Percentiles rank a stretch among this genome's conserved stretches.
Conservation (phyloP, 2,329 filamentous ascomycete species). For the Cercospora sp. region DNA sequence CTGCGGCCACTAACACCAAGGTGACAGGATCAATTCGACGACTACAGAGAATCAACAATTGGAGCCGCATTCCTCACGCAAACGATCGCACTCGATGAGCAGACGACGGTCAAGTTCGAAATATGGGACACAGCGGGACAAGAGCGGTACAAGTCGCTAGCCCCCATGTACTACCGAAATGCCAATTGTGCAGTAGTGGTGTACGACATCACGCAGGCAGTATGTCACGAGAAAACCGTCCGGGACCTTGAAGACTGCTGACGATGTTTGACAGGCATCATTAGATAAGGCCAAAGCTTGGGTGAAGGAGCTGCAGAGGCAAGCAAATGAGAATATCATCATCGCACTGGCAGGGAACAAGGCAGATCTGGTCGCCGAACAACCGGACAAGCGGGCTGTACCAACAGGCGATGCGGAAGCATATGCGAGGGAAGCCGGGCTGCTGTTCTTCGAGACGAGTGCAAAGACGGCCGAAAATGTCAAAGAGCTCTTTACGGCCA, state of each 20-base stretch:
- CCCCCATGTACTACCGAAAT: conserved; percentile 99
- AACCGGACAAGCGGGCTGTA: conserved; percentile 94
- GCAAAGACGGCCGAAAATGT: conserved; percentile 98
- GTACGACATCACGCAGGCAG: conserved; percentile 98
- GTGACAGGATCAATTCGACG: conserved; percentile 92
- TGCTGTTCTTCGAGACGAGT: conserved; percentile 98
- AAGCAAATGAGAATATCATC: conserved; percentile 99
- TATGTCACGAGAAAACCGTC: conserved; percentile 47
- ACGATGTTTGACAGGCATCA: conserved; percentile 65
- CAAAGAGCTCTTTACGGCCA: conserved; percentile 90
- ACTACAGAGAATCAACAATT: conserved; percentile 96
- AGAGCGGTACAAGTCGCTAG: conserved; percentile 97
- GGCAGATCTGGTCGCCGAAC: conserved; percentile 89
- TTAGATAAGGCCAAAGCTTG: conserved; percentile 98
- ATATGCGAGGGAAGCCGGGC: conserved; percentile 87
- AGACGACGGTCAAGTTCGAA: conserved; percentile 98
- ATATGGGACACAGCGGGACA: conserved; percentile 99
- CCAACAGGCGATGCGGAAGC: conserved; percentile 86
- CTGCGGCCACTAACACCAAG: conserved; percentile 4
- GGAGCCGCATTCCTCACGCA: conserved; percentile 98
- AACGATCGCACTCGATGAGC: conserved; percentile 96
- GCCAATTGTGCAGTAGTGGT: conserved; percentile 99
- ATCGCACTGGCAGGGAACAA: conserved; percentile 98
- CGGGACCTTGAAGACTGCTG: conserved; percentile 14
- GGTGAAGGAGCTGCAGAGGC: conserved; percentile 98